phyloP scores from a whole-genome alignment of 176 grass and related monocot species.

The Hordeum marinum region DNA sequence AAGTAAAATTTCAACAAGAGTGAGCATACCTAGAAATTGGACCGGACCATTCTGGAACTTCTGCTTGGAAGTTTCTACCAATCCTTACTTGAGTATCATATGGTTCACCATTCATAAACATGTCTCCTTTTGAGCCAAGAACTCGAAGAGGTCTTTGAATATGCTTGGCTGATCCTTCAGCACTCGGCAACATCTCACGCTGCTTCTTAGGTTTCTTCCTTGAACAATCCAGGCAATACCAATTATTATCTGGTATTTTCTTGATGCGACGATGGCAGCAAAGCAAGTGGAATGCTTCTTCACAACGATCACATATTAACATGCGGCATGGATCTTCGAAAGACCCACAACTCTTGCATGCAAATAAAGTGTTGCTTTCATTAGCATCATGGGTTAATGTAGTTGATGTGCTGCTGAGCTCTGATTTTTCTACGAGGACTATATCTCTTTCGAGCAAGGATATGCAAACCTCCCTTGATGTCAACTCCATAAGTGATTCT shows the following conservation, averaged over 20 bases:
- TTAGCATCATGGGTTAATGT: not conserved
- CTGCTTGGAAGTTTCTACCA: slow-evolving; percentile 74
- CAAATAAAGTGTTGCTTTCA: slow-evolving; percentile 32
- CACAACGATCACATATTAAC: slow-evolving; percentile 81
- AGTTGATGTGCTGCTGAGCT: slow-evolving; percentile 17
- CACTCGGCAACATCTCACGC: not conserved
- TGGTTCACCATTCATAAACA: slow-evolving; percentile 43
- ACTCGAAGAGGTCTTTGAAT: slow-evolving; percentile 13
- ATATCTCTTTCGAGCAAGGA: slow-evolving; percentile 43
- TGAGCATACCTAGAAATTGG: slow-evolving; percentile 49
- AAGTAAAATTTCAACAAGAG: slow-evolving; percentile 2
- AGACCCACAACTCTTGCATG: slow-evolving; percentile 46
- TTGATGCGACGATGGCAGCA: slow-evolving; percentile 50
- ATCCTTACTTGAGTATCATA: slow-evolving; percentile 53
- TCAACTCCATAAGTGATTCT: slow-evolving; percentile 32
- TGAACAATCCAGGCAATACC: slow-evolving; percentile 56
- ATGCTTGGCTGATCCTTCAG: slow-evolving; percentile 7
- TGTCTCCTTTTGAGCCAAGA: slow-evolving; percentile 36
- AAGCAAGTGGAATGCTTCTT: slow-evolving; percentile 68
- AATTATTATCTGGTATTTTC: slow-evolving; percentile 48
- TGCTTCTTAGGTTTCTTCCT: slow-evolving; percentile 48
- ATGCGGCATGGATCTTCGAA: slow-evolving; percentile 54
- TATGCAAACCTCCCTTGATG: slow-evolving; percentile 57
- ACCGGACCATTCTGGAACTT: slow-evolving; percentile 61
- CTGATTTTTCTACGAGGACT: slow-evolving; percentile 20